Evolutionary conservation across 306 rosid genomes (phyloP).

Genomic region (Coriaria nepalensis): DNA sequence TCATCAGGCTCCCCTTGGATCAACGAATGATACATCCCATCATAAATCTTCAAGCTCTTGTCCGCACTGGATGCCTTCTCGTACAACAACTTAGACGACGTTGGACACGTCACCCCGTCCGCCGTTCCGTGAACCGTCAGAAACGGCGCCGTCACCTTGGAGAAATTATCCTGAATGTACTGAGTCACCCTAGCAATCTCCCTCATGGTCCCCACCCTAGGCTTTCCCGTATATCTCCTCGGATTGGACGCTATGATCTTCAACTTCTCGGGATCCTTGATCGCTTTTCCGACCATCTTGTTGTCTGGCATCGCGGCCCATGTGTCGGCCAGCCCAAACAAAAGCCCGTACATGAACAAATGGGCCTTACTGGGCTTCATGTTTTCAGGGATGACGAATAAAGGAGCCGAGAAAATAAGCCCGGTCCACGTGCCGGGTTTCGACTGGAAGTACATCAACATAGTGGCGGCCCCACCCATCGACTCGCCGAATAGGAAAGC

Average conservation of each 20-base stretch:
- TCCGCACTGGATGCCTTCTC: slow-evolving; percentile 72
- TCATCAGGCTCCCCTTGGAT: slow-evolving; percentile 89
- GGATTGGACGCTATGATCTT: slow-evolving; percentile 78
- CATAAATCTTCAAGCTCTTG: slow-evolving; percentile 77
- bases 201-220: slow-evolving; percentile 95
- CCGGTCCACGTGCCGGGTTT: slow-evolving; percentile 78
- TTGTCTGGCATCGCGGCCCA: slow-evolving; percentile 96
- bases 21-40: slow-evolving; percentile 89
- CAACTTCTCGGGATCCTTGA: slow-evolving; percentile 64
- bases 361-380: slow-evolving; percentile 69
- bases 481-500: slow-evolving; percentile 95
- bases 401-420: slow-evolving; percentile 76
- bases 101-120: slow-evolving; percentile 77
- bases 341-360: slow-evolving; percentile 51
- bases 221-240: slow-evolving; percentile 71
- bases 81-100: slow-evolving; percentile 56
- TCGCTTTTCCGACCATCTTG: slow-evolving; percentile 86
- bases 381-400: slow-evolving; percentile 81
- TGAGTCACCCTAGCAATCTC: slow-evolving; percentile 74
- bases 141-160: slow-evolving; percentile 64
- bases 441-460: slow-evolving; percentile 75
- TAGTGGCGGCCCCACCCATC: slow-evolving; percentile 66
- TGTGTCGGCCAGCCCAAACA: slow-evolving; percentile 82
- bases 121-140: slow-evolving; percentile 70
- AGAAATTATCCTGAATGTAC: slow-evolving; percentile 64